These are phyloP conservation scores for Microdochium bolleyi DNA, from an alignment of 2,329 filamentous ascomycete genomes.

Conservation along the genomic window DNA sequence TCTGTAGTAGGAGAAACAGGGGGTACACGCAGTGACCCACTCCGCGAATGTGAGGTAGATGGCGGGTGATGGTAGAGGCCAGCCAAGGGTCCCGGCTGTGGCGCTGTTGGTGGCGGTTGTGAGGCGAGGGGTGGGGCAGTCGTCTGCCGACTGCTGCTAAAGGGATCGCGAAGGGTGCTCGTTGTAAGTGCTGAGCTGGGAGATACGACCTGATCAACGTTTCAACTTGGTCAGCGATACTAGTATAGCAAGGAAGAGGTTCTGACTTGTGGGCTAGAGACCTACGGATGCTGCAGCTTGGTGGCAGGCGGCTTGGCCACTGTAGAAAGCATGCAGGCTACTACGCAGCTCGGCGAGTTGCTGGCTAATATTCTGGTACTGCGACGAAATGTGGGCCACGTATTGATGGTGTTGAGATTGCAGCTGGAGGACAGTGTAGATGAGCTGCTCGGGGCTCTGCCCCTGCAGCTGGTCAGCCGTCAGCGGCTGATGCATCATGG, in stretches of 20 bases:
- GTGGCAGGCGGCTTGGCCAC: constrained; percentile 16
- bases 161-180: neutral
- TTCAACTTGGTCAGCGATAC: neutral
- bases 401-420: constrained; percentile 24
- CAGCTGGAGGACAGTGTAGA: constrained; percentile 23
- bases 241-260: neutral
- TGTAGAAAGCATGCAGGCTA: constrained; percentile 14
- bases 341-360: constrained; percentile 23
- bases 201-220: neutral
- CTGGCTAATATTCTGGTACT: constrained; percentile 21
- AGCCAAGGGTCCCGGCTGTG: neutral
- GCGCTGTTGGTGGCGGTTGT: neutral
- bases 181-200: neutral
- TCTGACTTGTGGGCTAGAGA: neutral
- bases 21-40: constrained; percentile 14
- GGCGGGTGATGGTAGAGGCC: constrained; percentile 4
- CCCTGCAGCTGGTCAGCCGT: constrained; percentile 23
- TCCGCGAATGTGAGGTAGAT: constrained; percentile 17
- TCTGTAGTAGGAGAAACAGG: constrained; percentile 16
- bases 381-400: constrained; percentile 21
- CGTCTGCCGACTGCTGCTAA: neutral
- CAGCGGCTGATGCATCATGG: constrained; percentile 4
- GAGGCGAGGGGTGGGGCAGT: neutral
- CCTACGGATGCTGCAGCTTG: constrained; percentile 23
- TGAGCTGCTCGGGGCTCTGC: constrained; percentile 23